These are phyloP conservation scores for Trichomonascus vanleenenianus DNA, from an alignment of 805 yeast genomes.

Conservation along the genomic window DNA sequence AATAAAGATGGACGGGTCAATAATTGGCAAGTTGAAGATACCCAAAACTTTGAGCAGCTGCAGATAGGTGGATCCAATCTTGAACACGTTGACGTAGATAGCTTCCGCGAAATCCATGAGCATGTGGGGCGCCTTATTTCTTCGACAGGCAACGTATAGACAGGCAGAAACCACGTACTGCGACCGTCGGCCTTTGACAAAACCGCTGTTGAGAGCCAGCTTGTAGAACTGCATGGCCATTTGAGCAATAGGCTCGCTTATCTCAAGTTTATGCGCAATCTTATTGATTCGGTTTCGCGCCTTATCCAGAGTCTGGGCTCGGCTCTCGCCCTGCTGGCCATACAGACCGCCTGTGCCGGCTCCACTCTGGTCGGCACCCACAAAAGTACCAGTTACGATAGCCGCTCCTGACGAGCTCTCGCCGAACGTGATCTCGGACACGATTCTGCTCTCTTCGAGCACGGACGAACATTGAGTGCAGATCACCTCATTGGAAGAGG, in stretches of 20 bases:
- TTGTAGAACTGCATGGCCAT: conserved; percentile 87
- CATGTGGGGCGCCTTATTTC: conserved; percentile 88
- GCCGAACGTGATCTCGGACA: conserved; percentile 89
- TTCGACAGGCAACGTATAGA: conserved; percentile 88
- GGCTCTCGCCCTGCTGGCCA: conserved; percentile 48
- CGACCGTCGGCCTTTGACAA: conserved; percentile 94
- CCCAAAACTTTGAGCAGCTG: conserved; percentile 84
- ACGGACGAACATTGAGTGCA: conserved; percentile 84
- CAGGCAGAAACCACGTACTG: conserved; percentile 96
- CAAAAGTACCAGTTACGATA: conserved; percentile 88
- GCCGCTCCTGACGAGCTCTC: conserved; percentile 94
- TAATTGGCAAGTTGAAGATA: conserved; percentile 70
- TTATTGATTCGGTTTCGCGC: conserved; percentile 73
- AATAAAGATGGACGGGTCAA: conserved; percentile 90
- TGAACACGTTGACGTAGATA: conserved; percentile 83
- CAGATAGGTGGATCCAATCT: conserved; percentile 91
- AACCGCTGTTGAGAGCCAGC: conserved; percentile 76
- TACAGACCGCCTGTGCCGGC: conserved; percentile 57
- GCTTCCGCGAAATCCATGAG: conserved; percentile 89
- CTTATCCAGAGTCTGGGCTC: conserved; percentile 82
- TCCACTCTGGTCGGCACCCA: conserved; percentile 71
- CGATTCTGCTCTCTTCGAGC: conserved; percentile 86
- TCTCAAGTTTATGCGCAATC: conserved; percentile 68
- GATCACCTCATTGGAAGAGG: conserved; percentile 46
- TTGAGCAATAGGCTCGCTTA: conserved; percentile 79